A percentile compares a stretch with the other conserved stretches of the same genome.
Evolutionary conservation across 306 rosid genomes (phyloP).

Genomic region (Acacia confusa): DNA sequence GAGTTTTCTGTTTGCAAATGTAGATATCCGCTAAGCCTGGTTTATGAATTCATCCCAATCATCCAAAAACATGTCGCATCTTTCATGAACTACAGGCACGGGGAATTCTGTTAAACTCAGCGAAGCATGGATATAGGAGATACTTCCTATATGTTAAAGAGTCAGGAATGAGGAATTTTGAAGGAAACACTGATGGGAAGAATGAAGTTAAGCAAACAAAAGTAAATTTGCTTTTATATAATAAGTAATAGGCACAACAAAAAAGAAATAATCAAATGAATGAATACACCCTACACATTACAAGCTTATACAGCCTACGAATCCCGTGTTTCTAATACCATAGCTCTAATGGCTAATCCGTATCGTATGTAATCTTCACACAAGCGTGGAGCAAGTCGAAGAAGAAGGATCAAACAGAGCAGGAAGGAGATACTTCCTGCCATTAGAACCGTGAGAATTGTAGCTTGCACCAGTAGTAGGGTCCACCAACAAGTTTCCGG

Average conservation of each 20-base stretch:
- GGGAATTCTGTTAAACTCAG: background rate
- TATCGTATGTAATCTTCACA: conserved; percentile 25
- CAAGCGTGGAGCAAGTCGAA: conserved; percentile 56
- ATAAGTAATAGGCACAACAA: background rate
- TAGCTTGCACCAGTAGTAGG: conserved; percentile 62
- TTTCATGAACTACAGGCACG: background rate
- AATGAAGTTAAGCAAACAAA: conserved; percentile 31
- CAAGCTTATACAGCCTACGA: background rate
- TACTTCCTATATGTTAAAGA: too few species aligned
- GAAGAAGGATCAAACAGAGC: conserved; percentile 64
- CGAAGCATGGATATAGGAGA: background rate
- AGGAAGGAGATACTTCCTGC: conserved; percentile 66
- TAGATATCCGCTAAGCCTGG: background rate
- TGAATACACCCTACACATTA: conserved; percentile 25
- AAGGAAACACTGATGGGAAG: background rate
- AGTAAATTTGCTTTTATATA: conserved; percentile 36
- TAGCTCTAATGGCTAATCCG: background rate
- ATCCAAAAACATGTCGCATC: background rate
- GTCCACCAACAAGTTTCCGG: conserved; percentile 58
- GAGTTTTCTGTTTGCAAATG: background rate
- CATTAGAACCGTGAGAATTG: conserved; percentile 60
- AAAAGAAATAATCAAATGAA: conserved; percentile 38
- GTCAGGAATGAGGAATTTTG: background rate
- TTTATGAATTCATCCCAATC: background rate
- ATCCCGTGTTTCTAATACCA: background rate